Evolutionary conservation across 805 yeast genomes (phyloP), one percentile per base, ranked within the genome.

Genomic region (Cyberlindnera subsufficiens): DNA sequence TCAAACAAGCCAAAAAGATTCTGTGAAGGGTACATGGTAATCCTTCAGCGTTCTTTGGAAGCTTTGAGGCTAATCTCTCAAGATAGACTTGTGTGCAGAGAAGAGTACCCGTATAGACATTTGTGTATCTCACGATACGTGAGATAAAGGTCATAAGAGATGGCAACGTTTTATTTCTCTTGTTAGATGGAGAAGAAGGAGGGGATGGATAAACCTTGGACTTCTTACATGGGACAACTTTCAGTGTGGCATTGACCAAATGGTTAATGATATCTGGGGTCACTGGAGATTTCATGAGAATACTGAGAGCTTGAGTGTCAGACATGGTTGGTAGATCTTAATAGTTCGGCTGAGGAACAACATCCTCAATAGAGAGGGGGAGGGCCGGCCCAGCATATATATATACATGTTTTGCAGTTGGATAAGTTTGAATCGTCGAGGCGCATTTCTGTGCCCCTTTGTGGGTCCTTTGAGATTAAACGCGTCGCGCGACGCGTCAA

Each of bases 1-100:
- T 82, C 53, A 85, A 66, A 58, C 89, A 82, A 14, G 88, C 85
- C 42, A 85, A 69, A 51, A 85, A 78, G 46, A 85, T 81, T 51
- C 95, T 69, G 64, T 85, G 93, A 56, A 87, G 71, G 3, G 95
- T 85, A 51, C 90, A 83, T 35, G 90, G 85, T 49, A 82, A 67
- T 29, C 91, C 91, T 54, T 77, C 81, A 30, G 89, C 86, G 51
- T 82, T 84, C 44, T 69, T 67, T 41, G 91, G 91, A 40, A 85
- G 66, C 50, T 73, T 78, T 40, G 71, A 47, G 56, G 77, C 77
- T 52, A 85, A 67, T 54, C 78, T 70, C 54, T 80, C 77, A 59
- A 85, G 68, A 60, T 82, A 83, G 29, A 83, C 81, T 42, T 80
- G 71, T 4, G 91, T 81, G 13, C 87, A 71, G 75, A 85, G 74